These are phyloP conservation scores for Erucastrum elatum DNA, from an alignment of 345 rosid species.

Conservation along the genomic window DNA sequence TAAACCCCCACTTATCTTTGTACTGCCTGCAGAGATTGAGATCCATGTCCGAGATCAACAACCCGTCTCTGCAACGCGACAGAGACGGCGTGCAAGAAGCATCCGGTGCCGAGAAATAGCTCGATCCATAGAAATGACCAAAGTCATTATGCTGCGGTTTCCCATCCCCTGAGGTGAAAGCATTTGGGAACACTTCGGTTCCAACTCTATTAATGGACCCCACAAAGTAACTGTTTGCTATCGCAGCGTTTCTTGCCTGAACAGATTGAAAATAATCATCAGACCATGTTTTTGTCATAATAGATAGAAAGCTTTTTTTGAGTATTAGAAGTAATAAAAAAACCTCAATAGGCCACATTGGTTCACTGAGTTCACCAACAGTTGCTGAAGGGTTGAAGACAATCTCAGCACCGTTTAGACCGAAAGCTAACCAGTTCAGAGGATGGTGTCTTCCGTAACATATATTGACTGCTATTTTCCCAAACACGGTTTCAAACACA, in stretches of 20 bases:
- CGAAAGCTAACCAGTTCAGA: slow-evolving; percentile 93
- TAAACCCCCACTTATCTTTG: slow-evolving; percentile 96
- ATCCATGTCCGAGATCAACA: slow-evolving; percentile 85
- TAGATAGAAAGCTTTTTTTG: background rate
- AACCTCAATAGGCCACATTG: slow-evolving; percentile 99
- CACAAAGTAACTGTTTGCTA: slow-evolving; percentile 93
- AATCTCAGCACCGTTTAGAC: slow-evolving; percentile 95
- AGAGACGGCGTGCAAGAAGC: slow-evolving; percentile 90
- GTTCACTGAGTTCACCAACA: slow-evolving; percentile 95
- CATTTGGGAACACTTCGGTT: slow-evolving; percentile 84
- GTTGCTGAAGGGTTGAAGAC: slow-evolving; percentile 99
- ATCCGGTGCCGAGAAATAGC: slow-evolving; percentile 92
- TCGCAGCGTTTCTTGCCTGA: slow-evolving; percentile 95
- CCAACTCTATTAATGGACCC: slow-evolving; percentile 97
- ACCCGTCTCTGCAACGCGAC: slow-evolving; percentile 74
- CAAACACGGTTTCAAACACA: slow-evolving; percentile 86
- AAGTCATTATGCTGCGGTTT: slow-evolving; percentile 82
- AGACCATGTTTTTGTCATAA: background rate
- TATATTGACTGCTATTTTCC: slow-evolving; percentile 83
- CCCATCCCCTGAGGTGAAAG: slow-evolving; percentile 92
- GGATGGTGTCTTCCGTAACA: slow-evolving; percentile 99
- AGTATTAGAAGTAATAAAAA: background rate
- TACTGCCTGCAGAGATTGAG: slow-evolving; percentile 86
- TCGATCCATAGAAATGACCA: slow-evolving; percentile 93
- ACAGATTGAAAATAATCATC: background rate